These are phyloP conservation scores for Apiospora aurea DNA, from an alignment of 2,329 filamentous ascomycete genomes.

Conservation along the genomic window DNA sequence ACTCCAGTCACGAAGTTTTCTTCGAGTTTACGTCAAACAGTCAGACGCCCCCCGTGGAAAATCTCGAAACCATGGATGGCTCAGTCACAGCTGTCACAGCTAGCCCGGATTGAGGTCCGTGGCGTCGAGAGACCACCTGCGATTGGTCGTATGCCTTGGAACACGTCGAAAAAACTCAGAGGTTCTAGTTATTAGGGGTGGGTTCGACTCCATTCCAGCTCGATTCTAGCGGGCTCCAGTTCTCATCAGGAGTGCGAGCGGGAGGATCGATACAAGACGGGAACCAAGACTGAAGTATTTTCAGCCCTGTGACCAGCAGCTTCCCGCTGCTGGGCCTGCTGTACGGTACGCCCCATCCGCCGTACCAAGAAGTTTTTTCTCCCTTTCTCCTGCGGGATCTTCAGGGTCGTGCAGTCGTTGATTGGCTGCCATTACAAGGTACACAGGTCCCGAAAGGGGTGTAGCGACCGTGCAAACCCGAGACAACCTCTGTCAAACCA, in stretches of 20 bases:
- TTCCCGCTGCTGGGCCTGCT: not conserved
- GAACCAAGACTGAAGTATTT: not conserved
- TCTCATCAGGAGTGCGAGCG: not conserved
- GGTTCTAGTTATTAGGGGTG: conserved; percentile 1
- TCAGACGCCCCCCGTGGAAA: not conserved
- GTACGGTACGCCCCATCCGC: not conserved
- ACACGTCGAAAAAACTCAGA: not conserved
- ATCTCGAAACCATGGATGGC: not conserved
- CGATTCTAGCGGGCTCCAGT: conserved; percentile 9
- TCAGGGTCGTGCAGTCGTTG: not conserved
- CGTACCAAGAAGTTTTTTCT: conserved; percentile 1
- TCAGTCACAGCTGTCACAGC: conserved; percentile 10
- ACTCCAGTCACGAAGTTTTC: conserved; percentile 10
- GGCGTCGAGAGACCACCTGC: not conserved
- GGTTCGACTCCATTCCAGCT: conserved; percentile 8
- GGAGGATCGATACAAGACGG: not conserved
- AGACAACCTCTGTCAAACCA: not conserved
- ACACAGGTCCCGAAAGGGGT: not conserved
- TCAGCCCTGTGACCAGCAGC: conserved; percentile 8
- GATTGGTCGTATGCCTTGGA: conserved; percentile 1
- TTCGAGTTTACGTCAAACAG: not conserved
- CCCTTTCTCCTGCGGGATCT: not conserved
- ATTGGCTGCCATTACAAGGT: conserved; percentile 12
- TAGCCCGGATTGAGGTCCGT: not conserved
- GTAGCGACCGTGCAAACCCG: conserved; percentile 4